phyloP scores from a whole-genome alignment of 1,284 basidiomycete species.

The Ganoderma boninense region DNA sequence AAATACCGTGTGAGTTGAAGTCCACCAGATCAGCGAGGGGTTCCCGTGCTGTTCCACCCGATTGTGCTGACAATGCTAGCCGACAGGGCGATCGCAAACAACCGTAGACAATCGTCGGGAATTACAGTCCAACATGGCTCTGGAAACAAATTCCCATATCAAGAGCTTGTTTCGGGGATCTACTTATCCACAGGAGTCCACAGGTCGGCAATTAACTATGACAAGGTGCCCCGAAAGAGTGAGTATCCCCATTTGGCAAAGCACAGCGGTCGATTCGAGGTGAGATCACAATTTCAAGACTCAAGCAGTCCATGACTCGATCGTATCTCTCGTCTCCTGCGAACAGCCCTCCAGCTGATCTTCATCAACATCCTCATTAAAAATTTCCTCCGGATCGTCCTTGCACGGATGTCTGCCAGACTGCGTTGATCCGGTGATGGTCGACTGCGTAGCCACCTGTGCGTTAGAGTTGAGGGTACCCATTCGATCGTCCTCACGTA shows the following conservation, averaged over 20 bases:
- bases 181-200: too few species aligned
- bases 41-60: too few species aligned
- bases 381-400: not conserved
- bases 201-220: not conserved
- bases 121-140: not conserved
- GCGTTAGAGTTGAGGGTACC: too few species aligned
- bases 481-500: not conserved
- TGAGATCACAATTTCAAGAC: not conserved
- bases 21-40: not conserved
- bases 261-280: not conserved
- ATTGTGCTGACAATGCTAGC: too few species aligned
- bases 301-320: constrained; percentile 57
- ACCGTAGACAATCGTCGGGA: too few species aligned
- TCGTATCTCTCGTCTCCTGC: constrained; percentile 55
- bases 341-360: constrained; percentile 36
- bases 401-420: not conserved
- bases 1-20: not conserved
- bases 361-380: constrained; percentile 19
- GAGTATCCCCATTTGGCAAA: not conserved
- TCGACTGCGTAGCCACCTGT: not conserved
- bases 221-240: not conserved
- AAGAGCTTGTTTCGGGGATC: not conserved
- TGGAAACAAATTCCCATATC: not conserved
- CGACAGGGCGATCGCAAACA: too few species aligned
- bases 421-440: not conserved